Evolutionary conservation across 2,329 filamentous ascomycete genomes (phyloP), one percentile per base, ranked within the genome.

Genomic region (Ramularia collo-cygni): DNA sequence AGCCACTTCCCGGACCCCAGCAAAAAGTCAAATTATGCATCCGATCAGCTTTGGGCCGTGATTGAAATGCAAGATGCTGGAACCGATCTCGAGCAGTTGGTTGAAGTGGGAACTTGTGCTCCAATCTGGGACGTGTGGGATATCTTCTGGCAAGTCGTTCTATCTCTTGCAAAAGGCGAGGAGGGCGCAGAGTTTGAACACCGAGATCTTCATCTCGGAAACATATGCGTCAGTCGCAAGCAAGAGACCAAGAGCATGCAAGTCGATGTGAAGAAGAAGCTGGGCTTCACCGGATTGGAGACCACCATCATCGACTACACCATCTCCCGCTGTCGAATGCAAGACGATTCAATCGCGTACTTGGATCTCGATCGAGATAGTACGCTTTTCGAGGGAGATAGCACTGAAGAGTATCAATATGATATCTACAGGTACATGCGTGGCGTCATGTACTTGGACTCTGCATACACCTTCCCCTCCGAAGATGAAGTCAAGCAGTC

Each of bases 291-390:
- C 10, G 65, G 66, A 1, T 60, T 81, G 3, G 74, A 79, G 49
- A 76, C 76, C 1, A 81, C 79, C 0, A 70, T 83, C 16, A 83
- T 83, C 49, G 79, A 83, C 57, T 83, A 82, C 58, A 81, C 79
- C 1, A 69, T 82, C 26, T 81, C 77, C 1, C 72, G 79, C n/a
- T 76, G 76, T 2, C 67, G 71, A 16, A 62, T 80, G 46, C 15
- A 45, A 29, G 34, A 43, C 28, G 40, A 41, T 32, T 41, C 46
- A 34, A 60, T 70, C 10, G 68, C 67, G 8, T 73, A 63, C 44
- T 60, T 67, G 19, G 67, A 72, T 46, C 64, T 74, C 26, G 56
- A 67, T 19, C 60, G 59, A 44, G 66, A 72, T 38, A 47, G 54
- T 3, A 55, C 55, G 0, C 47, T 74, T 35, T 74, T 74, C 55